Percentiles rank a stretch among this genome's conserved stretches.
Evolutionary conservation across 805 yeast species (phyloP).

Genomic region (Candida oleophila): DNA sequence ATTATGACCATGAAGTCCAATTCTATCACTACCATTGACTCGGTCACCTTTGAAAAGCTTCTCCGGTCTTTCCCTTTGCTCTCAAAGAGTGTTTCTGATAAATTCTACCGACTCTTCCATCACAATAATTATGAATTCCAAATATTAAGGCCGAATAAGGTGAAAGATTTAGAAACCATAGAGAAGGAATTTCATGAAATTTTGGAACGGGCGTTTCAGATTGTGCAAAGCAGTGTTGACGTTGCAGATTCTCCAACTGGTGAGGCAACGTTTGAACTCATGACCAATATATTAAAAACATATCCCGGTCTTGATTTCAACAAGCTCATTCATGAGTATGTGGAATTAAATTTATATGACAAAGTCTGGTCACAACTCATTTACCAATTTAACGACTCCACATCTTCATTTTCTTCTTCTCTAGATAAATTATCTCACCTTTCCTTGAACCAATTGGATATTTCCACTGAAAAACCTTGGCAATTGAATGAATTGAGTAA

Average conservation of each 20-base stretch:
- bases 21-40: neutral
- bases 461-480: slow-evolving; percentile 43
- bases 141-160: slow-evolving; percentile 27
- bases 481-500: slow-evolving; percentile 30
- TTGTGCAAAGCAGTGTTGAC: slow-evolving; percentile 39
- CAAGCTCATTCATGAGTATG: slow-evolving; percentile 62
- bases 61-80: slow-evolving; percentile 38
- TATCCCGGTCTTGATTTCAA: slow-evolving; percentile 47
- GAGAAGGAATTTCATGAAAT: slow-evolving; percentile 30
- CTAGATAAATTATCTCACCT: slow-evolving; percentile 38
- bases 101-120: slow-evolving; percentile 38
- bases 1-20: neutral
- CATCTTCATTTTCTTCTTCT: slow-evolving; percentile 4
- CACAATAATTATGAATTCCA: slow-evolving; percentile 37
- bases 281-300: slow-evolving; percentile 27
- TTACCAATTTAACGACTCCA: slow-evolving; percentile 27
- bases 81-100: slow-evolving; percentile 38
- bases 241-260: slow-evolving; percentile 30
- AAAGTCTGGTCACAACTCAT: slow-evolving; percentile 57
- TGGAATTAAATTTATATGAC: slow-evolving; percentile 67
- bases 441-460: slow-evolving; percentile 52
- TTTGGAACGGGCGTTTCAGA: slow-evolving; percentile 32
- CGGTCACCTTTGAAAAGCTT: slow-evolving; percentile 34
- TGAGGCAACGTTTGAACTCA: slow-evolving; percentile 30
- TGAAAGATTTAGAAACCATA: slow-evolving; percentile 25